Conservation (phyloP, 305 asterid genomes). For the Plantago coronopus region DNA sequence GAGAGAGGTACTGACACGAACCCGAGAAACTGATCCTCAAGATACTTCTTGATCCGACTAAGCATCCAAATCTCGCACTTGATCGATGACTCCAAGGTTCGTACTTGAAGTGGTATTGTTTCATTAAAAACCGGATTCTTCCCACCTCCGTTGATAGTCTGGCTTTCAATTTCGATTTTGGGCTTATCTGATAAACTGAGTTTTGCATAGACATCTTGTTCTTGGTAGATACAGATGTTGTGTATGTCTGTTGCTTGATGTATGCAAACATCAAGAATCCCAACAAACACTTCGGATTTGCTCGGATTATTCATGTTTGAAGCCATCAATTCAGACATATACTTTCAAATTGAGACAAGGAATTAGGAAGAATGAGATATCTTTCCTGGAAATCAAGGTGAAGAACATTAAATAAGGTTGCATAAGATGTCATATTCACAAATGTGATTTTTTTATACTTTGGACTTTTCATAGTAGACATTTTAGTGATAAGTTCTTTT, state of each 20-base stretch:
- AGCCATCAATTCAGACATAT: too few species aligned
- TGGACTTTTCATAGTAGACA: too few species aligned
- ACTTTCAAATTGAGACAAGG: too few species aligned
- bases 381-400: too few species aligned
- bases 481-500: too few species aligned
- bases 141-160: constrained; percentile 88
- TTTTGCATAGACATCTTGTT: constrained; percentile 94
- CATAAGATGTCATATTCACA: too few species aligned
- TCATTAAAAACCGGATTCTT: constrained; percentile 79
- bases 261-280: constrained; percentile 55
- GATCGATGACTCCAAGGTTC: constrained; percentile 61
- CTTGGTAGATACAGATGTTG: constrained; percentile 93
- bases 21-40: constrained; percentile 93
- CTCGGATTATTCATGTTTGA: too few species aligned
- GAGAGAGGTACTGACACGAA: constrained; percentile 85
- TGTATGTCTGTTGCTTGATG: constrained; percentile 93
- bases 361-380: too few species aligned
- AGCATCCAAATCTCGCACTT: constrained; percentile 99
- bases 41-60: constrained; percentile 86
- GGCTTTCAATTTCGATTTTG: constrained; percentile 61
- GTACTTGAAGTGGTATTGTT: constrained; percentile 47
- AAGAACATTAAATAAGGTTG: too few species aligned
- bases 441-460: too few species aligned
- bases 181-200: constrained; percentile 79
- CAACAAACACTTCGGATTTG: too few species aligned